Percentiles rank a stretch among this genome's conserved stretches.
phyloP scores from a whole-genome alignment of 495 filamentous ascomycete genomes.

The Aspergillus conjunctus region DNA sequence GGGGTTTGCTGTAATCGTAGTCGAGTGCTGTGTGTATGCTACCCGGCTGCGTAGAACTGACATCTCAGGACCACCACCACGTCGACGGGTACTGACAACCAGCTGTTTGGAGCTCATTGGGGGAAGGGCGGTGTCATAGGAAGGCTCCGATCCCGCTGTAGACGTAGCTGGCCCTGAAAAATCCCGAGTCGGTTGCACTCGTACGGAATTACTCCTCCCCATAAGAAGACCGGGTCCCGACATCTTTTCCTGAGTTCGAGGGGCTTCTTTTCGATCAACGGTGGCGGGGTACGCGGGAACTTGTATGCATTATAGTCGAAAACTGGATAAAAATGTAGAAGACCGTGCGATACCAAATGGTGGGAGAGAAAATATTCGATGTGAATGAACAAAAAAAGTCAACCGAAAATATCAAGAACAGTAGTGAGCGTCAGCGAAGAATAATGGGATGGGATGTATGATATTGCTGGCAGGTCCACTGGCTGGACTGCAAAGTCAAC shows the following conservation, averaged over 20 bases:
- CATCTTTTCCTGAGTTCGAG: constrained; percentile 11
- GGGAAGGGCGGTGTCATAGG: constrained; percentile 25
- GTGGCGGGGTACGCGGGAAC: background rate
- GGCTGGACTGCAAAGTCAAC: background rate
- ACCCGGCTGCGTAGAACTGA: constrained; percentile 17
- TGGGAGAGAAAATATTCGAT: constrained; percentile 3
- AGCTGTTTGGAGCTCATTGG: constrained; percentile 31
- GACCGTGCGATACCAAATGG: background rate
- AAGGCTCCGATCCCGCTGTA: constrained; percentile 10
- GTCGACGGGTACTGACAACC: constrained; percentile 19
- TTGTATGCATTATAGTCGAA: constrained; percentile 10
- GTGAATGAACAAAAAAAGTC: constrained; percentile 2
- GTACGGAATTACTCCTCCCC: constrained; percentile 19
- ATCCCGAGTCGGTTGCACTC: constrained; percentile 9
- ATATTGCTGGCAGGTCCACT: constrained; percentile 2
- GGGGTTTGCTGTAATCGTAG: constrained; percentile 30
- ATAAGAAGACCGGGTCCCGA: constrained; percentile 6
- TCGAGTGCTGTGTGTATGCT: constrained; percentile 23
- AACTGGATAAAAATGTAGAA: background rate
- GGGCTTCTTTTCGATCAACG: constrained; percentile 1
- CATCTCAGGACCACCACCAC: constrained; percentile 10
- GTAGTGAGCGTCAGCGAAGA: constrained; percentile 15
- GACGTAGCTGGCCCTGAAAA: constrained; percentile 2
- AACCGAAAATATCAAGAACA: background rate
- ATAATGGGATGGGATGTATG: constrained; percentile 9